A percentile compares a stretch with the other conserved stretches of the same genome.
Conservation (phyloP, 2,329 filamentous ascomycete genomes). For the Trichoderma oligosporum region DNA sequence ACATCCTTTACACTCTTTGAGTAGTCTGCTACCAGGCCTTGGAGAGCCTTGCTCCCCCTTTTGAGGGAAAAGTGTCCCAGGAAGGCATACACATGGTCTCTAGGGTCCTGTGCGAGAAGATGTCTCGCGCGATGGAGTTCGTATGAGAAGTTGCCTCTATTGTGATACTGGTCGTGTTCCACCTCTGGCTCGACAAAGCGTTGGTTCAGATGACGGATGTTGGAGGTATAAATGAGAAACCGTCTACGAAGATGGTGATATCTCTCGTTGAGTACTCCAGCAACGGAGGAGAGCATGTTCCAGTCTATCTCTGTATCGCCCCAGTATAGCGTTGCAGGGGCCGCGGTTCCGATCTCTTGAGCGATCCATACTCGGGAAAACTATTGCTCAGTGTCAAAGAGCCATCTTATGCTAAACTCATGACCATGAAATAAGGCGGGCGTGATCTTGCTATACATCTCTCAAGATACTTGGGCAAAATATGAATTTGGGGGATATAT, state of each 20-base stretch:
- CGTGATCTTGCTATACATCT: not conserved
- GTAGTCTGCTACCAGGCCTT: conserved; percentile 30
- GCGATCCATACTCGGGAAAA: conserved; percentile 38
- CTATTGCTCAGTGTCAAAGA: conserved; percentile 22
- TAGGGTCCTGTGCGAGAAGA: conserved; percentile 32
- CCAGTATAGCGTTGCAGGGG: conserved; percentile 36
- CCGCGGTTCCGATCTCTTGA: conserved; percentile 35
- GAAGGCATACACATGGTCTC: conserved; percentile 37
- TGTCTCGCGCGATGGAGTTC: conserved; percentile 36
- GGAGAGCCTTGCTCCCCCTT: conserved; percentile 25
- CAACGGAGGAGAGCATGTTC: conserved; percentile 32
- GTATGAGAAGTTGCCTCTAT: conserved; percentile 35
- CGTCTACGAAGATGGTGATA: conserved; percentile 33
- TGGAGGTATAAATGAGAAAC: conserved; percentile 33
- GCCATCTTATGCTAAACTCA: not conserved
- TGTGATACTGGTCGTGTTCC: conserved; percentile 28
- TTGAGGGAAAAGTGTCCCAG: conserved; percentile 35
- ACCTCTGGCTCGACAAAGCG: conserved; percentile 34
- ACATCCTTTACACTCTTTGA: conserved; percentile 31
- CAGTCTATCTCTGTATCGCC: conserved; percentile 33
- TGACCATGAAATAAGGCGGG: not conserved
- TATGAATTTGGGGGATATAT: not conserved
- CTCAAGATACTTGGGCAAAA: not conserved
- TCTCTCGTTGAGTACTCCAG: conserved; percentile 31
- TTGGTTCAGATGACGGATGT: conserved; percentile 32